Evolutionary conservation across 225 moss, liverwort and hornwort genomes (phyloP).

Genomic region (Bryum argenteum): DNA sequence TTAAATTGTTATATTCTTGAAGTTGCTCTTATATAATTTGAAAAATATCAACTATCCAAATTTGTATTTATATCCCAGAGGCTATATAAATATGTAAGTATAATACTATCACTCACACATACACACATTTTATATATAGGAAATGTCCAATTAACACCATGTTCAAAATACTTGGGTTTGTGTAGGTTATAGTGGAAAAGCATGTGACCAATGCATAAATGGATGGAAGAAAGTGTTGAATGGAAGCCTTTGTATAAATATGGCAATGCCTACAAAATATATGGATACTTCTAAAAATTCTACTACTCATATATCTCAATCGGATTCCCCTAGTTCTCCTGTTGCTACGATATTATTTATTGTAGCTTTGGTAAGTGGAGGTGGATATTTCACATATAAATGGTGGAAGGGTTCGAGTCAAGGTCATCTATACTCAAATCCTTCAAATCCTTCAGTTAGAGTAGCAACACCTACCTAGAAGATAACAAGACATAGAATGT

Average conservation of each 20-base stretch:
- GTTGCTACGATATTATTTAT: not conserved
- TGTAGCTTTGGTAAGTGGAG: conserved; percentile 7
- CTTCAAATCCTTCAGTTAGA: not conserved
- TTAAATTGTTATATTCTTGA: too few species aligned
- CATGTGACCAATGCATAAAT: conserved; percentile 37
- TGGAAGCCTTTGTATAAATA: conserved; percentile 32
- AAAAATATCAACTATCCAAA: too few species aligned
- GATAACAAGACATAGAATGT: too few species aligned
- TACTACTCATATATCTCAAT: not conserved
- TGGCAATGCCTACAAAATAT: conserved; percentile 25
- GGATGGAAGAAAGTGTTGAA: conserved; percentile 40
- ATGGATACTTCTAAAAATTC: not conserved
- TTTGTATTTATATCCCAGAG: too few species aligned
- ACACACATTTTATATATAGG: too few species aligned
- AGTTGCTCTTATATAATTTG: too few species aligned
- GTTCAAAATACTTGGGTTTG: too few species aligned
- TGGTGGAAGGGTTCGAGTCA: conserved; percentile 2
- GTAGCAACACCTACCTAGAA: not conserved
- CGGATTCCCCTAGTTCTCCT: not conserved
- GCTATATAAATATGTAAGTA: too few species aligned
- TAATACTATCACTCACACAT: too few species aligned
- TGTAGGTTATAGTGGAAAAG: conserved; percentile 41
- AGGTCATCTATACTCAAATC: conserved; percentile 21
- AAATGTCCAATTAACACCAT: too few species aligned
- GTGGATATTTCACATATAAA: conserved; percentile 7